phyloP scores from a whole-genome alignment of 2,329 filamentous ascomycete species.

The Verticillium nubilum region DNA sequence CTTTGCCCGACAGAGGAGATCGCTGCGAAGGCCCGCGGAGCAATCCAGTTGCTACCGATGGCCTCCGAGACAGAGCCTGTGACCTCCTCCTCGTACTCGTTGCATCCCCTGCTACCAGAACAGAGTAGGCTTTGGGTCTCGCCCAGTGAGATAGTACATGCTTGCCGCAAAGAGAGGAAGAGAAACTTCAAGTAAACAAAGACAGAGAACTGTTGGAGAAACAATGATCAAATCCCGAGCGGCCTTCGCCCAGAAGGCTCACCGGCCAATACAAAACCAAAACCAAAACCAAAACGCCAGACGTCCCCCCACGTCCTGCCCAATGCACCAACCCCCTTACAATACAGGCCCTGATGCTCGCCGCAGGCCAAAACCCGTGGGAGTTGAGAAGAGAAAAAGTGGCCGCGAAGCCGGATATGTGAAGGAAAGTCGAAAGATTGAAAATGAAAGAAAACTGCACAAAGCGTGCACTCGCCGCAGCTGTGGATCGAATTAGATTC shows the following conservation, averaged over 20 bases:
- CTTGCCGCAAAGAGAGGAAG: background rate
- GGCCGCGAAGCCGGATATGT: background rate
- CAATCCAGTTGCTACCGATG: background rate
- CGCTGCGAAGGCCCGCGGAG: background rate
- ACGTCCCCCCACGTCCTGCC: background rate
- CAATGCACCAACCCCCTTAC: background rate
- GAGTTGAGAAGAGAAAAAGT: background rate
- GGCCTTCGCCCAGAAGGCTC: constrained; percentile 7
- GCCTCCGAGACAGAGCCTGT: background rate
- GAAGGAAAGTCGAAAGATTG: background rate
- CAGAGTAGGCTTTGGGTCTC: background rate
- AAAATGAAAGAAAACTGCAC: background rate
- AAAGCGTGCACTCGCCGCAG: background rate
- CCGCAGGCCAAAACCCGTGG: background rate
- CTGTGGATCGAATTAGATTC: background rate
- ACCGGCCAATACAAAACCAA: background rate
- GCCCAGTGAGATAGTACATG: background rate
- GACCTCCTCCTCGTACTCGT: background rate
- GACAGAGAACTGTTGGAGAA: constrained; percentile 10
- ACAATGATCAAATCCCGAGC: constrained; percentile 11
- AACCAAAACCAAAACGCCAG: background rate
- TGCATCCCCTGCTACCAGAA: background rate
- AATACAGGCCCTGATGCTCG: background rate
- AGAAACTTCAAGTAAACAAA: constrained; percentile 8
- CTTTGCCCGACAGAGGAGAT: background rate